phyloP scores from a whole-genome alignment of 108 stramenopile species.

The Asterionellopsis glacialis region DNA sequence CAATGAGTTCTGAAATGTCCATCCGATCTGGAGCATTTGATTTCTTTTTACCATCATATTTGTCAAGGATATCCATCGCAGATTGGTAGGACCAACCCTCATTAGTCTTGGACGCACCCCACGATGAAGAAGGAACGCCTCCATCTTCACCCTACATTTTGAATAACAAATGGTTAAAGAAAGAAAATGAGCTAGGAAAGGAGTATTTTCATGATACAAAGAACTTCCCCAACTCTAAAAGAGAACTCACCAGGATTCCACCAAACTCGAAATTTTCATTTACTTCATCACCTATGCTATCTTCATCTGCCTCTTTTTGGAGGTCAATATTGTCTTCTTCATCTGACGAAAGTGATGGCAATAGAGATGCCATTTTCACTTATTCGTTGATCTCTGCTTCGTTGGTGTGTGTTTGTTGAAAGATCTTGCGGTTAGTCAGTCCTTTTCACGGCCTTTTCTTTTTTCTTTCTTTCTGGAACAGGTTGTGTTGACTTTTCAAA shows the following conservation, averaged over 20 bases:
- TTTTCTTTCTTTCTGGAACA: too few species aligned
- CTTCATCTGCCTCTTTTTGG: constrained; percentile 24
- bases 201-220: too few species aligned
- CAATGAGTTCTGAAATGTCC: constrained; percentile 71
- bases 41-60: constrained; percentile 28
- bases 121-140: constrained; percentile 20
- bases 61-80: constrained; percentile 54
- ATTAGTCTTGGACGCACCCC: constrained; percentile 12
- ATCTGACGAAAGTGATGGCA: constrained; percentile 70
- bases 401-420: too few species aligned
- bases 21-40: constrained; percentile 43
- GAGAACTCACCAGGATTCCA: constrained; percentile 35
- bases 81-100: constrained; percentile 80
- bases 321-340: constrained; percentile 50
- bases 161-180: too few species aligned
- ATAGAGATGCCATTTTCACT: constrained; percentile 52
- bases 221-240: too few species aligned
- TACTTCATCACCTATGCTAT: constrained; percentile 45
- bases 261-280: constrained; percentile 72
- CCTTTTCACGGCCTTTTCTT: too few species aligned
- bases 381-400: too few species aligned
- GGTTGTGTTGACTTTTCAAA: too few species aligned
- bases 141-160: constrained; percentile 62
- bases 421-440: too few species aligned
- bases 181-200: too few species aligned